Percentiles rank a stretch among this genome's conserved stretches.
Conservation (phyloP, 805 yeast species). For the Millerago galiae region DNA sequence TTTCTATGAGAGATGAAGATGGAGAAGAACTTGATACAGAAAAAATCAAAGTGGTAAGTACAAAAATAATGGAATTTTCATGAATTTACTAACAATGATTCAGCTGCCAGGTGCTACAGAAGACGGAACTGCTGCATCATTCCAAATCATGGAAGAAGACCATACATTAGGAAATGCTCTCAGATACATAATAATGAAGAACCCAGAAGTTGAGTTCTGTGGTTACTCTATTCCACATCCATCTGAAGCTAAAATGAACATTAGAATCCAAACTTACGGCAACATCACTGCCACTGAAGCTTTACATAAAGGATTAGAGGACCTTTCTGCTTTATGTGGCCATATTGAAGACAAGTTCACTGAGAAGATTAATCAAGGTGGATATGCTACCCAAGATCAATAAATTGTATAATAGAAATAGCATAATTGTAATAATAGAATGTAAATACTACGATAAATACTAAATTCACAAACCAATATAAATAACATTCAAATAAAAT, state of each 20-base stretch:
- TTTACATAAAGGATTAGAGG: constrained; percentile 83
- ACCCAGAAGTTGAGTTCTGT: constrained; percentile 96
- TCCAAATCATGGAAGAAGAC: constrained; percentile 89
- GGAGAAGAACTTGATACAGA: constrained; percentile 21
- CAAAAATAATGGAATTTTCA: background rate
- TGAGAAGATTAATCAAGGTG: constrained; percentile 55
- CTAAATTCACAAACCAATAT: too few species aligned
- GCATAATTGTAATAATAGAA: too few species aligned
- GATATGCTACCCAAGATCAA: constrained; percentile 43
- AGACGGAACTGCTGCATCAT: constrained; percentile 92
- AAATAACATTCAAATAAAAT: too few species aligned
- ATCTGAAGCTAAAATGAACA: constrained; percentile 80
- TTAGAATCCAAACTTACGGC: constrained; percentile 92
- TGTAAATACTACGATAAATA: too few species aligned
- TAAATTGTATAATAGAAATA: constrained; percentile 17
- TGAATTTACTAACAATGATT: background rate
- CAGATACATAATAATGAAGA: constrained; percentile 92
- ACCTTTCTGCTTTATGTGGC: constrained; percentile 74
- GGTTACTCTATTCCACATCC: constrained; percentile 99
- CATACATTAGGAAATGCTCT: constrained; percentile 94
- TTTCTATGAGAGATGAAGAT: constrained; percentile 23
- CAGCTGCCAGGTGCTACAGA: constrained; percentile 79
- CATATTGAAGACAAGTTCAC: constrained; percentile 76
- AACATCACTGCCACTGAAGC: constrained; percentile 85
- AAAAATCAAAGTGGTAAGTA: constrained; percentile 18